Evolutionary conservation across 2,329 filamentous ascomycete species (phyloP).

Genomic region (Curvularia sp.): DNA sequence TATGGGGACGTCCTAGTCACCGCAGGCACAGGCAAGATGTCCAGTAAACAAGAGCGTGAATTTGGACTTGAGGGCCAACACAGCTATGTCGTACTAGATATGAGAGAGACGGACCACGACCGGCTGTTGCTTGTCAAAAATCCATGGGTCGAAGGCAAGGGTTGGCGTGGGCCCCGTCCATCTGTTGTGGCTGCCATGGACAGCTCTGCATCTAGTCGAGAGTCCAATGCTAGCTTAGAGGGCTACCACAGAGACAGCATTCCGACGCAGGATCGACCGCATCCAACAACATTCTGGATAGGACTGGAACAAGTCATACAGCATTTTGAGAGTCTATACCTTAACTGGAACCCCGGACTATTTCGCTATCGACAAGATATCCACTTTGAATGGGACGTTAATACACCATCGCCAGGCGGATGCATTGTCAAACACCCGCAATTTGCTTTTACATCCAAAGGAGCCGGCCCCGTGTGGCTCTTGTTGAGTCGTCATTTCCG

Average conservation of each 20-base stretch:
- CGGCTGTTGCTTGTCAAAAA: constrained; percentile 88
- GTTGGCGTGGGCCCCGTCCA: constrained; percentile 67
- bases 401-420: constrained; percentile 67
- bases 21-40: constrained; percentile 85
- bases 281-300: constrained; percentile 92
- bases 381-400: constrained; percentile 84
- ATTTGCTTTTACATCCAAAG: constrained; percentile 61
- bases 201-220: constrained; percentile 25
- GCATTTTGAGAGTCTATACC: constrained; percentile 92
- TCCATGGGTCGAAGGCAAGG: constrained; percentile 85
- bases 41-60: constrained; percentile 75
- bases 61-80: constrained; percentile 88
- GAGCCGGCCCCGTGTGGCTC: constrained; percentile 76
- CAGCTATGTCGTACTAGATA: constrained; percentile 88
- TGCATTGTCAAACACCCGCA: constrained; percentile 74
- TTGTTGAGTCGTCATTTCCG: constrained; percentile 86
- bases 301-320: constrained; percentile 85
- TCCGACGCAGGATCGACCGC: constrained; percentile 44
- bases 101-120: constrained; percentile 69
- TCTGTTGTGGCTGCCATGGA: constrained; percentile 27
- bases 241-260: constrained; percentile 38
- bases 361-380: constrained; percentile 85
- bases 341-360: constrained; percentile 93
- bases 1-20: constrained; percentile 86
- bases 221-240: constrained; percentile 28